These are phyloP conservation scores for Schizophyllum commune DNA, from an alignment of 1,284 basidiomycete genomes.

Conservation along the genomic window DNA sequence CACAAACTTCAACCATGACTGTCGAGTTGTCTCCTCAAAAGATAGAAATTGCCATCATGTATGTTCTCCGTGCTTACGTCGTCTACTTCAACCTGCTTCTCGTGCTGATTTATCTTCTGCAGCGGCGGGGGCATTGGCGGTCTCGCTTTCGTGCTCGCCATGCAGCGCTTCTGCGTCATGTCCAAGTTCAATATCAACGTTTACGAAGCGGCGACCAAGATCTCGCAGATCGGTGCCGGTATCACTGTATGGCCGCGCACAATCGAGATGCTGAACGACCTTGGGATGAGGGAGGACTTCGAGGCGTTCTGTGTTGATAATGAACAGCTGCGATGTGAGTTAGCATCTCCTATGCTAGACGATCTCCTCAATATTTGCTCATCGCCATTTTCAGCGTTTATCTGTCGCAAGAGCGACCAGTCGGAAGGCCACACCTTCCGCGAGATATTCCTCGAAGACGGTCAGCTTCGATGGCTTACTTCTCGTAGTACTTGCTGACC, in stretches of 20 bases:
- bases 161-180: slow-evolving; percentile 18
- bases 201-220: slow-evolving; percentile 26
- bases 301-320: neutral
- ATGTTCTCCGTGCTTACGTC: neutral
- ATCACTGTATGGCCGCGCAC: slow-evolving; percentile 27
- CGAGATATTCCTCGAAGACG: neutral
- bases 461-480: neutral
- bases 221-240: slow-evolving; percentile 29
- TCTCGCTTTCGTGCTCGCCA: slow-evolving; percentile 25
- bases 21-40: neutral
- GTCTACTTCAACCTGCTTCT: neutral
- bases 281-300: slow-evolving; percentile 20
- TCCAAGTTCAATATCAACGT: slow-evolving; percentile 18
- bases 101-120: neutral
- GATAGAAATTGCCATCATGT: neutral
- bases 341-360: neutral
- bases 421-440: slow-evolving; percentile 12
- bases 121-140: slow-evolving; percentile 34
- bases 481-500: no score
- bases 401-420: slow-evolving; percentile 17
- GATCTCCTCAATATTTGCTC: slow-evolving; percentile 13
- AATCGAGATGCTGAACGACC: slow-evolving; percentile 24
- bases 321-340: neutral
- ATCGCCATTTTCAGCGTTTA: slow-evolving; percentile 13
- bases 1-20: neutral